Conservation (phyloP, 257 asterid genomes). For the Solanum rostratum region DNA sequence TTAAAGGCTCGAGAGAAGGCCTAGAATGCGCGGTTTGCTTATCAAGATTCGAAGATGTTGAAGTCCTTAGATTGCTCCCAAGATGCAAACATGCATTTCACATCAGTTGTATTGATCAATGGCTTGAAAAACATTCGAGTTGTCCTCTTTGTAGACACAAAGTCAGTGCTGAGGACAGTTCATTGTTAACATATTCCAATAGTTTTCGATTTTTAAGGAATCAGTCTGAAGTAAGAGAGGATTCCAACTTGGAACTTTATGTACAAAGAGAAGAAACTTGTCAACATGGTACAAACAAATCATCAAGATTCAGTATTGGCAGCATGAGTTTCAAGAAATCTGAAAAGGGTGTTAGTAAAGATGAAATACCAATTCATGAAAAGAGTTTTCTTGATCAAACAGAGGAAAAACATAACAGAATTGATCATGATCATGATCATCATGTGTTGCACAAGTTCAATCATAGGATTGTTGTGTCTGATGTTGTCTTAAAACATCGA, state of each 20-base stretch:
- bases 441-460: slow-evolving; percentile 22
- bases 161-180: slow-evolving; percentile 12
- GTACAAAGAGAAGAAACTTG: slow-evolving; percentile 32
- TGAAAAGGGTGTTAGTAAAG: slow-evolving; percentile 3
- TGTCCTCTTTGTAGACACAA: slow-evolving; percentile 31
- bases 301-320: slow-evolving; percentile 30
- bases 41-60: slow-evolving; percentile 21
- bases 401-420: background rate
- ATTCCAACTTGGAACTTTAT: slow-evolving; percentile 25
- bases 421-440: background rate
- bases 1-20: slow-evolving; percentile 20
- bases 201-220: slow-evolving; percentile 20
- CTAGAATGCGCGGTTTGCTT: slow-evolving; percentile 27
- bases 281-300: background rate
- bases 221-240: slow-evolving; percentile 11
- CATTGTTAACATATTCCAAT: slow-evolving; percentile 6
- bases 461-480: slow-evolving; percentile 36
- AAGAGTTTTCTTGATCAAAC: background rate
- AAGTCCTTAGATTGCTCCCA: slow-evolving; percentile 23
- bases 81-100: slow-evolving; percentile 30
- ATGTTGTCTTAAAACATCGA: slow-evolving; percentile 32
- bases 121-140: slow-evolving; percentile 32
- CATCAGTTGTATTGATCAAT: slow-evolving; percentile 19
- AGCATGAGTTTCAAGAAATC: slow-evolving; percentile 10
- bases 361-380: slow-evolving; percentile 15